These are phyloP conservation scores for Mallotus repandus DNA, from an alignment of 441 rosid species.

Conservation along the genomic window DNA sequence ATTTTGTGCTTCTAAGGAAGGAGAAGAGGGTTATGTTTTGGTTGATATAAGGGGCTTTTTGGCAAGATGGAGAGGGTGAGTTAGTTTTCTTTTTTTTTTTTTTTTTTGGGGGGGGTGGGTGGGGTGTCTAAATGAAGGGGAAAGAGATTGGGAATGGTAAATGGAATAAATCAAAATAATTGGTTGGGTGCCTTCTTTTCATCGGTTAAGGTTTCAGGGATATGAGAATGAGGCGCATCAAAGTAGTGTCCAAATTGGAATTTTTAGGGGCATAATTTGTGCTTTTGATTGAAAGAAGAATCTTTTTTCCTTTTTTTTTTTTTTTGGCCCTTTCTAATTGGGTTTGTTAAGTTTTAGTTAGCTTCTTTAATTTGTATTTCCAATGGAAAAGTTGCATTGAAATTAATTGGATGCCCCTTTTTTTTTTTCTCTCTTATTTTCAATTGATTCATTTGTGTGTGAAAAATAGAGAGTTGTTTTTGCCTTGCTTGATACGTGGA, in stretches of 20 bases:
- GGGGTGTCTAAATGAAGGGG: slow-evolving; percentile 1
- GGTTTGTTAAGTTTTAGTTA: not conserved
- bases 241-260: slow-evolving; percentile 3
- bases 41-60: not conserved
- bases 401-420: no score
- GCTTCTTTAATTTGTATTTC: slow-evolving; percentile 9
- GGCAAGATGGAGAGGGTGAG: no score
- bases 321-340: not conserved
- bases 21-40: not conserved
- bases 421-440: no score
- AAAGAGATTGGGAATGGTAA: not conserved
- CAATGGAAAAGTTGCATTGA: not conserved
- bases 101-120: not conserved
- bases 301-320: not conserved
- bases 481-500: no score
- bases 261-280: slow-evolving; percentile 1
- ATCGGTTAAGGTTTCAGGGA: not conserved
- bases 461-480: no score
- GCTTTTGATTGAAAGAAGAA: not conserved
- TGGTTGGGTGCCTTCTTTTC: not conserved
- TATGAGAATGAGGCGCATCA: not conserved
- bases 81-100: not conserved
- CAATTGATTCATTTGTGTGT: no score
- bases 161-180: not conserved
- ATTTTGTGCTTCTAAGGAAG: not conserved